Evolutionary conservation across 371 early-diverging fungal genomes (phyloP), one percentile per base, ranked within the genome.

Genomic region (Zopfochytrium polystomum): DNA sequence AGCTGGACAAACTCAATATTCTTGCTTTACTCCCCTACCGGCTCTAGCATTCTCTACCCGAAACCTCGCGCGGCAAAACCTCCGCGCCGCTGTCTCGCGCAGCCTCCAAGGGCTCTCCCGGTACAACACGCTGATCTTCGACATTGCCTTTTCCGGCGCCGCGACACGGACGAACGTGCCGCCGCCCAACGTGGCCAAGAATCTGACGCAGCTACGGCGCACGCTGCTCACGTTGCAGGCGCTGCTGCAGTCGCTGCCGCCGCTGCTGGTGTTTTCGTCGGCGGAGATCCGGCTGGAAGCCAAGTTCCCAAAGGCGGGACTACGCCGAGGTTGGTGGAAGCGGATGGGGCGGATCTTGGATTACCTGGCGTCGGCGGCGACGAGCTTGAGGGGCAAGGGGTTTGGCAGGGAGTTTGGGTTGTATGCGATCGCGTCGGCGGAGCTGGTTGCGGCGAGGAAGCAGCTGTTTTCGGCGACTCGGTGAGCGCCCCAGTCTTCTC

Each of bases 51-150:
- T 6, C 29, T 71, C 32, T 67, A 65, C 54, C 65, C 72, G n/a
- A 30, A 67, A 60, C 55, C 58, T 58, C 26, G 62, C 72, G 3
- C 61, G 66, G 0, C 54, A 53, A 3, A 38, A 48, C 23, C 56
- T 71, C 55, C 64, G 68, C 30, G 7, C 27, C 46, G 35, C 13
- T 22, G 60, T 29, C 34, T 29, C 30, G 27, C 34, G 51, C 46
- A 62, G 45, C 43, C 65, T n/a, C n/a, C n/a, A n/a, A n/a, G n/a
- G n/a, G n/a, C n/a, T 23, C 47, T 71, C 57, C 60, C 30, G 53
- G 44, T 29, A 0, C 52, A 62, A 52, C 62, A 62, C 42, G 52
- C 58, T 38, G 51, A 52, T 25, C 38, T 57, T 29, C 27, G 55
- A 46, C 62, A 3, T 49, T 56, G n/a, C n/a, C n/a, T n/a, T n/a